These are phyloP conservation scores for Seiridium cupressi DNA, from an alignment of 2,329 filamentous ascomycete genomes.

Conservation along the genomic window DNA sequence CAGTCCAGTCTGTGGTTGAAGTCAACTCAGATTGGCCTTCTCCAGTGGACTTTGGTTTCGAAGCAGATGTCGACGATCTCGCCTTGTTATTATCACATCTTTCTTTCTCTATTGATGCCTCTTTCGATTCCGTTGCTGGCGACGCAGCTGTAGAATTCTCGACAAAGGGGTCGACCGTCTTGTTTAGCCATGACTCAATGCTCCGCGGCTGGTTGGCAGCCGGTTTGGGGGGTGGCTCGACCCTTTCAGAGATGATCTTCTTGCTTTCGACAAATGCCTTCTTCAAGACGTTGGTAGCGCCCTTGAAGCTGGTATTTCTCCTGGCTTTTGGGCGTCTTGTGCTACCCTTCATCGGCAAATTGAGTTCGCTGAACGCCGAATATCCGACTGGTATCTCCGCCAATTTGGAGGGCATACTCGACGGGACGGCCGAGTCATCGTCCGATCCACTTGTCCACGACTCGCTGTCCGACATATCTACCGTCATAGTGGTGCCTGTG, in stretches of 20 bases:
- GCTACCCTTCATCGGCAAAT: conserved; percentile 48
- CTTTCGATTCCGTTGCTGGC: conserved; percentile 23
- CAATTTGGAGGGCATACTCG: conserved; percentile 46
- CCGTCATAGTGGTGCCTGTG: conserved; percentile 23
- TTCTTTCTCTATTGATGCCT: conserved; percentile 32
- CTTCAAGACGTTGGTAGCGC: conserved; percentile 61
- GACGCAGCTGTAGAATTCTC: conserved; percentile 30
- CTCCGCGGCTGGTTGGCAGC: conserved; percentile 57
- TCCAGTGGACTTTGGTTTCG: conserved; percentile 17
- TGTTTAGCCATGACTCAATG: conserved; percentile 65
- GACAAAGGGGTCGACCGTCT: conserved; percentile 61
- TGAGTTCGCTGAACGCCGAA: conserved; percentile 65
- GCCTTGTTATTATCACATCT: conserved; percentile 29
- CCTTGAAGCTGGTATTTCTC: conserved; percentile 56
- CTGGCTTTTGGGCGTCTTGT: conserved; percentile 45
- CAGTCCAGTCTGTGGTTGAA: not conserved
- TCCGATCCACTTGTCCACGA: conserved; percentile 32
- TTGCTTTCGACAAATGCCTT: conserved; percentile 63
- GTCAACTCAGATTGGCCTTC: conserved; percentile 1
- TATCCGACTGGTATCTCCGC: conserved; percentile 63
- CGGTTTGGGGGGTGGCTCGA: conserved; percentile 50
- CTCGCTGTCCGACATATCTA: conserved; percentile 29
- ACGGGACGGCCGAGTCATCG: conserved; percentile 32
- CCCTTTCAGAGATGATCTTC: conserved; percentile 62
- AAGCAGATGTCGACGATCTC: conserved; percentile 18